phyloP scores from a whole-genome alignment of 805 yeast species.

The Suhomyces sp. region DNA sequence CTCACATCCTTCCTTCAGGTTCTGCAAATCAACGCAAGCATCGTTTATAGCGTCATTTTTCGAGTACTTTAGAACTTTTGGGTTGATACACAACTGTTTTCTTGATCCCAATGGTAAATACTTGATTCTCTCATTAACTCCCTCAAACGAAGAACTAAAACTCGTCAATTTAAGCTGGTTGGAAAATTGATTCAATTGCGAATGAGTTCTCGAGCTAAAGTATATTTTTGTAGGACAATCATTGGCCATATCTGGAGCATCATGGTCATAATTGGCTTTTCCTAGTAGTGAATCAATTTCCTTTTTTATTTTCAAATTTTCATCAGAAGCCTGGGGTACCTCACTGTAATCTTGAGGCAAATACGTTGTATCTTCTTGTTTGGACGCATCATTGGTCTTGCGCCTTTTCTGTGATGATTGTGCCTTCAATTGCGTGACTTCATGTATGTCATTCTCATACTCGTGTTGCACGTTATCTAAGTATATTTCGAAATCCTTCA shows the following conservation, averaged over 20 bases:
- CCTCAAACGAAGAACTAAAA: conserved; percentile 59
- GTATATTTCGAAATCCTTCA: conserved; percentile 40
- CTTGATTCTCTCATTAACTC: conserved; percentile 52
- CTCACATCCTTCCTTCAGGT: conserved; percentile 26
- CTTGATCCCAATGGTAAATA: conserved; percentile 78
- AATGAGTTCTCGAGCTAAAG: conserved; percentile 86
- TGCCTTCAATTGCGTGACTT: conserved; percentile 12
- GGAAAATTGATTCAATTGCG: conserved; percentile 80
- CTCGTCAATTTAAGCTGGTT: conserved; percentile 61
- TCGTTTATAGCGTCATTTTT: conserved; percentile 63
- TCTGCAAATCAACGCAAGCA: conserved; percentile 71
- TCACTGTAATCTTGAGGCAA: conserved; percentile 37
- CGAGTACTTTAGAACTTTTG: conserved; percentile 48
- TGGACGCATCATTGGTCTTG: conserved; percentile 3
- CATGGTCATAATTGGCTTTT: conserved; percentile 25
- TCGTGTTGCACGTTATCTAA: conserved; percentile 32
- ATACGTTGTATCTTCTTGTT: conserved; percentile 13
- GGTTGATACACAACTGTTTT: conserved; percentile 78
- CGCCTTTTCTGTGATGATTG: conserved; percentile 3
- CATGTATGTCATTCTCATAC: conserved; percentile 12
- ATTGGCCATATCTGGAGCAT: conserved; percentile 15
- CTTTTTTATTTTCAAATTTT: conserved; percentile 31
- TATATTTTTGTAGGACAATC: conserved; percentile 45
- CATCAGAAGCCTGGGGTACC: conserved; percentile 16
- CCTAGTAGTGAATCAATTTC: conserved; percentile 51